Base-by-base conservation (phyloP, 2,329 filamentous ascomycete genomes). In the Grosmannia clavigera region DNA sequence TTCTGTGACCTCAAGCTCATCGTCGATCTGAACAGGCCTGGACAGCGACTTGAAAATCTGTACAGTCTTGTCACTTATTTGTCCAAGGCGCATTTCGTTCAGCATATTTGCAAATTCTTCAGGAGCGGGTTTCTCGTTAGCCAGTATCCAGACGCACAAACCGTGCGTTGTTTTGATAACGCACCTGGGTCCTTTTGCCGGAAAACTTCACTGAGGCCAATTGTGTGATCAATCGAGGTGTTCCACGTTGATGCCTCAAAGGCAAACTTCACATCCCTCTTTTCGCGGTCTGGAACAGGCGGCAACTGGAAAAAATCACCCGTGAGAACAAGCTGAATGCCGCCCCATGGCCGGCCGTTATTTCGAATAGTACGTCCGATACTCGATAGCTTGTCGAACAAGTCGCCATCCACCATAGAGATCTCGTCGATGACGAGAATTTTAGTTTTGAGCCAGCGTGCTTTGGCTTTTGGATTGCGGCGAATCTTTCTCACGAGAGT, bases 291-390 rank as follows among this genome's bases (percentile, higher is more conserved):
- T 1, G 92, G 92, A 1, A 99, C 94, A 0, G 94, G 94, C 0
- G 94, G 94, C 3, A 99, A 75, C 70, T 99, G 94, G 73, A 99
- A 99, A 74, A 99, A 99, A 68, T 99, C 94, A 3, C 94, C 94
- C 0, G 94, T 99, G 62, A 99, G 89, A 60, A 99, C 83, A 35
- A 99, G 80, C 66, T 99, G 94, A 54, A 99, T 97, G 5, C 94
- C 94, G 59, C 94, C 95, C 77, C 96, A 99, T 0, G 94, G 88
- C 11, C 90, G 82, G 11, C 90, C 92, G 66, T 96, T 96, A 69
- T 95, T 96, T 59, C 92, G 84, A 63, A 99, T 84, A 3, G 79
- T 83, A 60, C 92, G 83, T 16, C 92, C 92, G 65, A 99, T 88
- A 62, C 88, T 83, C 63, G 95, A 91, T 22, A 99, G 80, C 72